Base-by-base conservation (phyloP, 139 green algal species). In the Auxenochlorella protothecoides region DNA sequence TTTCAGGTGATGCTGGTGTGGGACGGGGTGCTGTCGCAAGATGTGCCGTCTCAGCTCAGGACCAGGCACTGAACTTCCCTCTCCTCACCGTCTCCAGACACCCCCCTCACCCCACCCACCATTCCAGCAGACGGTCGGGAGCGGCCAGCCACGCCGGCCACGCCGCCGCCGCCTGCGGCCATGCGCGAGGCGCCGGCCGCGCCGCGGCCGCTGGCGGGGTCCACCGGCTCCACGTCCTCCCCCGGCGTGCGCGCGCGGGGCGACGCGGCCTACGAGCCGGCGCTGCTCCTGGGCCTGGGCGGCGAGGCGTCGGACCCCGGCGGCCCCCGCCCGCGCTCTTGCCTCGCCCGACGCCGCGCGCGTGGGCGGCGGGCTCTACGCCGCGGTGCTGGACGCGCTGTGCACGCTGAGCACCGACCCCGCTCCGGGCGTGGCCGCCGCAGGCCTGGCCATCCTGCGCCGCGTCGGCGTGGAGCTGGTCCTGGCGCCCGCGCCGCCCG, bases 361-460 rank as follows among this genome's bases (percentile, higher is more conserved):
- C 4, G 81, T 85, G 12, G 77, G 77, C 5, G 80, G 68, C 59
- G 69, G 60, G 8, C 68, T 81, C 15, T 85, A 82, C 71, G 57
- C 71, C 65, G 71, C 76, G 9, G 57, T 91, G 68, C 74, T 91
- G 63, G 80, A 92, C 68, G 83, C 82, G 13, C 82, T 90, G 59
- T 86, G 82, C 63, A 81, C 87, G 70, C 85, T 95, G 55, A 86
- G 87, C 6, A 84, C 86, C 6, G 87, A 94, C 73, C 85, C 87
- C 5, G 78, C 82, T 2, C 76, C 85, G 13, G 77, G 78, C 75
- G 85, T 91, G 0, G 81, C 83, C 11, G 77, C 70, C 6, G 69
- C 88, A 13, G 89, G 85, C 11, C 70, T 78, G 4, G 76, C 84
- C 3, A 84, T 86, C 62, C 81, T 95, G 60, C 63, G 66, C 6